Conservation (phyloP, 345 rosid species). For the Combretum micranthum region DNA sequence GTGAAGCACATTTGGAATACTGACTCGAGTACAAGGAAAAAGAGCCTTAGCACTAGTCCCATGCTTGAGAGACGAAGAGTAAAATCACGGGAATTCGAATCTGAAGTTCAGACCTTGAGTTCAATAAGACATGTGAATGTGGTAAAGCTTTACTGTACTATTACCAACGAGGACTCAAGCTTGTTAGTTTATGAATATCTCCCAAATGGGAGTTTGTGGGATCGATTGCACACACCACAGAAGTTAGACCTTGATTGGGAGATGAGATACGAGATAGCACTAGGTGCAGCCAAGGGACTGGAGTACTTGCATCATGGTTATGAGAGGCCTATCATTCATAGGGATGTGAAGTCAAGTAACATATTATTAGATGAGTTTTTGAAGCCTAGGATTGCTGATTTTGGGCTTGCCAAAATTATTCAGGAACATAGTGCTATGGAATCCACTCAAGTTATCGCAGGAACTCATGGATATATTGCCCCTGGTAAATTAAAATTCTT, state of each 20-base stretch:
- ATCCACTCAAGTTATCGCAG: conserved; percentile 70
- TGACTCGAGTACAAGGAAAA: conserved; percentile 22
- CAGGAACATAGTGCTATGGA: conserved; percentile 43
- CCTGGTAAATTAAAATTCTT: conserved; percentile 47
- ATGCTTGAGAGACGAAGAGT: conserved; percentile 39
- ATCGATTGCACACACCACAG: conserved; percentile 50
- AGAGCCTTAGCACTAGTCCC: conserved; percentile 45
- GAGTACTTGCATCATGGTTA: conserved; percentile 89
- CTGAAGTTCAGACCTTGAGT: conserved; percentile 83
- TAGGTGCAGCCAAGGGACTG: conserved; percentile 81
- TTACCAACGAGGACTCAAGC: conserved; percentile 86
- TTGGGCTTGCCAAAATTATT: conserved; percentile 89
- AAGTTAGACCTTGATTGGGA: conserved; percentile 86
- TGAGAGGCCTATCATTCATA: conserved; percentile 63
- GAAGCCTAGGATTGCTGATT: conserved; percentile 93
- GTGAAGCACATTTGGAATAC: conserved; percentile 71
- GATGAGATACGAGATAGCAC: conserved; percentile 66
- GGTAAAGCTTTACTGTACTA: conserved; percentile 88
- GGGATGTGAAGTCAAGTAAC: conserved; percentile 87
- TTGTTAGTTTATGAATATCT: conserved; percentile 84
- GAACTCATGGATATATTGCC: conserved; percentile 93
- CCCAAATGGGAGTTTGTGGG: conserved; percentile 95
- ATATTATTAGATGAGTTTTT: conserved; percentile 70
- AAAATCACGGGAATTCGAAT: conserved; percentile 60
- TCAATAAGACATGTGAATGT: conserved; percentile 88